Percentiles rank a stretch among this genome's conserved stretches.
Conservation (phyloP, 2,329 filamentous ascomycete genomes). For the Trichoderma sp. region DNA sequence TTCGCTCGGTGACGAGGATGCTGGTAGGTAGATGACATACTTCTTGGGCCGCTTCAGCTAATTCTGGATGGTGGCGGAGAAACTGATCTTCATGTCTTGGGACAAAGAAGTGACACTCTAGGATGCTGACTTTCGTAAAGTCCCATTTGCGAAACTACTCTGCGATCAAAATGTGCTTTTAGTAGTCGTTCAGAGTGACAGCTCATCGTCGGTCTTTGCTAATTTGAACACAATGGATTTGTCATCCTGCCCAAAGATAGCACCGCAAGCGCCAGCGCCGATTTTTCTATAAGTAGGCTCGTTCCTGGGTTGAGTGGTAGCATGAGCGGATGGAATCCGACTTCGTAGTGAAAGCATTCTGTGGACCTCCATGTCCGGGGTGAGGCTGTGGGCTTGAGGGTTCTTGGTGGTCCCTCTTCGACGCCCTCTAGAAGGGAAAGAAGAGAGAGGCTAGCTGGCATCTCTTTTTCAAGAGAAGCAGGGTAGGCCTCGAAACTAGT, state of each 20-base stretch:
- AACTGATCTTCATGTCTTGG: not conserved
- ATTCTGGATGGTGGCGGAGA: constrained; percentile 8
- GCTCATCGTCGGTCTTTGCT: constrained; percentile 16
- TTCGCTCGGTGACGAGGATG: constrained; percentile 26
- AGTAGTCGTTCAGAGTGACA: constrained; percentile 20
- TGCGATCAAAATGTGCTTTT: not conserved
- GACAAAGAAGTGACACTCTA: constrained; percentile 5
- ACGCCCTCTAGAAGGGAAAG: too few relatives aligned
- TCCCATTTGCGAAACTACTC: not conserved
- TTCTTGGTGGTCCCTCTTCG: too few relatives aligned
- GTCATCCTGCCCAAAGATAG: constrained; percentile 19
- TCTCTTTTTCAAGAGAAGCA: too few relatives aligned
- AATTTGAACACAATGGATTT: constrained; percentile 21
- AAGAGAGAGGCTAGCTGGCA: too few relatives aligned
- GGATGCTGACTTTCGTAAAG: constrained; percentile 12
- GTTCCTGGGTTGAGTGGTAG: too few relatives aligned
- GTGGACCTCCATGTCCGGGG: too few relatives aligned
- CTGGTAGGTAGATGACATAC: constrained; percentile 23
- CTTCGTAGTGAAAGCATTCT: too few relatives aligned
- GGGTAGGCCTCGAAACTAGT: too few relatives aligned
- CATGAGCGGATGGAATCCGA: too few relatives aligned
- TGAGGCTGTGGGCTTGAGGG: too few relatives aligned
- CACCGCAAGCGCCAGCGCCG: constrained; percentile 26
- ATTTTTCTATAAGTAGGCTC: constrained; percentile 23
- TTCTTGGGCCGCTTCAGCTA: constrained; percentile 12